phyloP scores from a whole-genome alignment of 2,329 filamentous ascomycete genomes.

The Colletotrichum filicis region DNA sequence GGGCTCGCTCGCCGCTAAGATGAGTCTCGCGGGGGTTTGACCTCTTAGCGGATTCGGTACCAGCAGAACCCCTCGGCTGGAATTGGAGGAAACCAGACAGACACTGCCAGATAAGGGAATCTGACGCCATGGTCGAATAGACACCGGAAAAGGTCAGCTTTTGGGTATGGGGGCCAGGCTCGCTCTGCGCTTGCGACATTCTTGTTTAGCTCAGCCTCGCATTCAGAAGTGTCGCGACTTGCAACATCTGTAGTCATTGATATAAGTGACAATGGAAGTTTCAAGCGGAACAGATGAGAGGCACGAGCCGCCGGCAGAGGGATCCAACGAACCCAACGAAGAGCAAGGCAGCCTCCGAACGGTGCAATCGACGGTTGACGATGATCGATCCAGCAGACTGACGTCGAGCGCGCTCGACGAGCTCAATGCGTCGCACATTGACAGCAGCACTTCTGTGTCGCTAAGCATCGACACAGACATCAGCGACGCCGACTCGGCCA shows the following conservation, averaged over 20 bases:
- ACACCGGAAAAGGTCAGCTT: not conserved
- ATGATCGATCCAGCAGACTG: not conserved
- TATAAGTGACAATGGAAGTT: not conserved
- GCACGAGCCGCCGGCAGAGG: not conserved
- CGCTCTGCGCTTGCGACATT: too few relatives aligned
- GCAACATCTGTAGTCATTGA: not conserved
- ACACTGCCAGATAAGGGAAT: not conserved
- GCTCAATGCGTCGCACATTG: slow-evolving; percentile 3
- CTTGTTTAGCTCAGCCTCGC: not conserved
- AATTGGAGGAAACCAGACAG: not conserved
- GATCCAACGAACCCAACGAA: too few relatives aligned
- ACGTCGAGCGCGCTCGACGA: not conserved
- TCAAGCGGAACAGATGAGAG: too few relatives aligned
- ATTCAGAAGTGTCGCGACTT: not conserved
- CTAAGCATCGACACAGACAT: slow-evolving; percentile 21
- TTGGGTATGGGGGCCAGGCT: not conserved
- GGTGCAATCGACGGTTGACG: not conserved
- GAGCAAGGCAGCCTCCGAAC: not conserved
- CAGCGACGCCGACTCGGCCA: slow-evolving; percentile 23
- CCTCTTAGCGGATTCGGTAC: not conserved
- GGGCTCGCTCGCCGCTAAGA: not conserved
- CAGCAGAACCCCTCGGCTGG: not conserved
- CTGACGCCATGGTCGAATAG: slow-evolving; percentile 1
- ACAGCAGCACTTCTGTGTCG: not conserved
- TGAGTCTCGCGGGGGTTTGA: not conserved